Base-by-base conservation (phyloP, 352 stramenopile genomes). In the Blastocystis sp. region DNA sequence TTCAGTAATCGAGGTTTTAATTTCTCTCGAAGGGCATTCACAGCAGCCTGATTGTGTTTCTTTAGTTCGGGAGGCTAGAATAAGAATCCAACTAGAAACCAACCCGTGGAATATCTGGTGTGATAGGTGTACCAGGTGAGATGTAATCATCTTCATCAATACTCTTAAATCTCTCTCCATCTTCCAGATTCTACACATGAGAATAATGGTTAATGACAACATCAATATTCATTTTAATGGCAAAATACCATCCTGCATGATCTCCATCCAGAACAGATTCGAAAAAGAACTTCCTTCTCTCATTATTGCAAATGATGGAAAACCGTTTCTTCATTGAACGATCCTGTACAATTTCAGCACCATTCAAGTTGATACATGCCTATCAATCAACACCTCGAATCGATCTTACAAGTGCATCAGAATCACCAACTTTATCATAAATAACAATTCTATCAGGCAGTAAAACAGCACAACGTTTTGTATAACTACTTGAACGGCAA, bases 91-190 rank as follows among this genome's bases (percentile, higher is more conserved):
- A 32, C 9, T 29, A 19, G n/a, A 27, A 69, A 21, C 12, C 42
- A 42, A 86, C 75, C 42, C 61, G 37, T 42, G 24, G 14, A 7
- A 66, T 86, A 42, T 86, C 57, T 32, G 42, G 57, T 52, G 75
- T 80, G 24, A 80, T 71, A 19, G n/a, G 32, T 12, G 35, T 46
- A 49, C 75, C 75, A 54, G 51, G 46, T 14, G 29, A 52, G 42
- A 86, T 78, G 7, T 75, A 86, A 35, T 86, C 75, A 42, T 86
- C 75, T 46, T 86, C 75, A 21, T 86, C 75, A 21, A 66, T 69
- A 58, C 61, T 86, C 21, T 69, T 66, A 37, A 86, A 75, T n/a
- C 56, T 46, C 24, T 86, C 75, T 27, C 61, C 61, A 35, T 75
- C 49, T 12, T 80, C 75, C 14, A 86, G 54, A 77, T 12, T 46